phyloP scores from a whole-genome alignment of 2,329 filamentous ascomycete genomes.

The Neofusicoccum parvum region DNA sequence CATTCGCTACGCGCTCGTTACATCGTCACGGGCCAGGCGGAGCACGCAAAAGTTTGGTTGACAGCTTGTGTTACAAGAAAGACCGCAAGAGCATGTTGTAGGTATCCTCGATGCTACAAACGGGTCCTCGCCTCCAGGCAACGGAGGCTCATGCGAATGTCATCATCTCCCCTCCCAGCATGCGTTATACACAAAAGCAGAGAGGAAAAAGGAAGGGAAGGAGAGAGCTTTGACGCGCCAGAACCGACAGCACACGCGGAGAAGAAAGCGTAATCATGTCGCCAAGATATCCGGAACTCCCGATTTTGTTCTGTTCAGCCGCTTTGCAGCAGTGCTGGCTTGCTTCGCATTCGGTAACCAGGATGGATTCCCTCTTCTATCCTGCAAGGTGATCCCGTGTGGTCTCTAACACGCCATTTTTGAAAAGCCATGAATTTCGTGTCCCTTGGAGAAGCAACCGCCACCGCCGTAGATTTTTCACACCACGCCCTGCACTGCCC shows the following conservation, averaged over 20 bases:
- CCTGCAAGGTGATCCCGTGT: constrained; percentile 43
- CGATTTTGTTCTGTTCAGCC: constrained; percentile 29
- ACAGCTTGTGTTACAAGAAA: constrained; percentile 26
- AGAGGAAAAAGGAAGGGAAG: constrained; percentile 14
- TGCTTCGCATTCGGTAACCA: constrained; percentile 37
- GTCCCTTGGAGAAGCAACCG: constrained; percentile 24
- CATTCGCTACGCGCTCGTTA: neutral
- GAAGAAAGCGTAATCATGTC: constrained; percentile 42
- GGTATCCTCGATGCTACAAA: constrained; percentile 50
- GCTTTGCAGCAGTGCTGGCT: constrained; percentile 36
- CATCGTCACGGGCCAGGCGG: neutral
- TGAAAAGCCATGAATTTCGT: constrained; percentile 38
- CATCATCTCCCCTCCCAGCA: constrained; percentile 46
- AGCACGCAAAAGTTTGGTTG: neutral
- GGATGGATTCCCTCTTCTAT: constrained; percentile 48
- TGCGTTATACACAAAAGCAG: constrained; percentile 39
- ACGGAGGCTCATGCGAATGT: constrained; percentile 35
- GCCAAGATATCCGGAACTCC: constrained; percentile 49
- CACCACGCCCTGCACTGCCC: constrained; percentile 34
- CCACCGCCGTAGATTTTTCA: constrained; percentile 42
- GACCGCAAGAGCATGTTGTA: constrained; percentile 47
- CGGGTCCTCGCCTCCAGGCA: constrained; percentile 43
- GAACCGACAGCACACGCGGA: constrained; percentile 41
- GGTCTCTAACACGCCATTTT: constrained; percentile 22
- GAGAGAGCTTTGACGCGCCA: constrained; percentile 31